Evolutionary conservation across 495 filamentous ascomycete genomes (phyloP), one percentile per base, ranked within the genome.

Genomic region (Lasiosphaeriaceae sp.): DNA sequence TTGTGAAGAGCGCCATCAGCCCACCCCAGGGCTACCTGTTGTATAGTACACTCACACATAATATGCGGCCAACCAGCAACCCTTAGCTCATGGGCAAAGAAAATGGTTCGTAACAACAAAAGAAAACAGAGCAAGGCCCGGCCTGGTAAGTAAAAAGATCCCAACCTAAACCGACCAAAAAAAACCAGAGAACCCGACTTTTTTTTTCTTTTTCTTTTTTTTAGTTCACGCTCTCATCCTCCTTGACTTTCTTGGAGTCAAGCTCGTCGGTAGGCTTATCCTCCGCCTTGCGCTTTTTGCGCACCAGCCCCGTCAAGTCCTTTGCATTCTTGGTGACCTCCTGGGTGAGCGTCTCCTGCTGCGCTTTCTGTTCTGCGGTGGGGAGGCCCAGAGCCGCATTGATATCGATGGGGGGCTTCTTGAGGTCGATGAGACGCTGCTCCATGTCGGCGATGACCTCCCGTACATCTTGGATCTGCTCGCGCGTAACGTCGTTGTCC

Each of bases 381-480:
- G 35, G 69, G 63, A 70, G 57, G 8, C 73, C 77, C n/a, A 81
- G 65, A 4, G 80, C 75, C 11, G 78, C 73, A 47, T 81, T 80
- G 52, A 88, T 72, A 47, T 89, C 86, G 52, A 86, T 77, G 3
- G 86, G 85, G 2, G 89, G 83, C 52, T 85, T 86, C 21, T 78
- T 84, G 6, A 96, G 83, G 52, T 97, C 93, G 50, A 80, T 62
- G 47, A 96, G 83, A 51, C 60, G 66, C 64, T 58, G 54, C 75
- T 95, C 86, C 90, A 96, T 93, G 63, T 96, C 91, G 41, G 78
- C 80, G 37, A 96, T 80, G 52, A 96, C 86, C 37, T 96, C 92
- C 71, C 89, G 92, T 29, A 92, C 88, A 56, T 96, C 91, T 11
- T 80, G 74, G 63, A 96, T 90, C 57, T 83, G 83, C 41, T 78